Percentiles rank a stretch among this genome's conserved stretches.
phyloP scores from a whole-genome alignment of 371 early-diverging fungal species.

The Rhizomucor pusillus region DNA sequence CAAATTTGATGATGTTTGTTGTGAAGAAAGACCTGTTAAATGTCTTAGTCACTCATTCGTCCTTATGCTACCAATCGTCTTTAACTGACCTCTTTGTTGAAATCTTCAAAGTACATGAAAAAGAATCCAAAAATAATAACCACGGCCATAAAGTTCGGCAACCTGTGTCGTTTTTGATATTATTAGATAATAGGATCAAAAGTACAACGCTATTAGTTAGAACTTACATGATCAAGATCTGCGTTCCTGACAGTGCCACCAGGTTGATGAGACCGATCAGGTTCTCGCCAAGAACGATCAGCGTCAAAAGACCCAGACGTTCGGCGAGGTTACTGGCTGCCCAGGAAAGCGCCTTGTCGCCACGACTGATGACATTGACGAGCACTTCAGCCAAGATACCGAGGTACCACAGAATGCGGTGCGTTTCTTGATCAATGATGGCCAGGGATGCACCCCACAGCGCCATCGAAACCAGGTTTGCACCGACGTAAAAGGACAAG shows the following conservation, averaged over 20 bases:
- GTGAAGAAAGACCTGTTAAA: slow-evolving; percentile 33
- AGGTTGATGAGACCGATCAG: slow-evolving; percentile 43
- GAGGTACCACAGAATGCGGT: slow-evolving; percentile 53
- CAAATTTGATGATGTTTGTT: slow-evolving; percentile 52
- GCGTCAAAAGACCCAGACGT: slow-evolving; percentile 51
- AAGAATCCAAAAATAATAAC: slow-evolving; percentile 52
- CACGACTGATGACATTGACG: slow-evolving; percentile 47
- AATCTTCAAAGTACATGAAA: slow-evolving; percentile 55
- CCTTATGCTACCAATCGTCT: background rate
- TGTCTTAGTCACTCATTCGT: background rate
- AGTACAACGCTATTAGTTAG: background rate
- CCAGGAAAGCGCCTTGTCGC: slow-evolving; percentile 52
- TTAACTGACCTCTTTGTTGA: slow-evolving; percentile 40
- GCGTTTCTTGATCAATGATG: slow-evolving; percentile 37
- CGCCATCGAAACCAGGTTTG: slow-evolving; percentile 51
- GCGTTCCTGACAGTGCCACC: slow-evolving; percentile 34
- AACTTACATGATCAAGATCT: slow-evolving; percentile 32
- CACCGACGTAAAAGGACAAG: slow-evolving; percentile 37
- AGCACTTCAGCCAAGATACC: slow-evolving; percentile 48
- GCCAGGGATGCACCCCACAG: slow-evolving; percentile 50
- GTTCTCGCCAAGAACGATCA: slow-evolving; percentile 57
- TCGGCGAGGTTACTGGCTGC: slow-evolving; percentile 63
- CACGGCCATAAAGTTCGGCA: slow-evolving; percentile 50
- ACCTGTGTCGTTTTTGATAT: slow-evolving; percentile 18
- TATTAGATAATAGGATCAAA: too few species aligned